Evolutionary conservation across 129 eudicot species (phyloP).

Genomic region (Cynara cardunculus): DNA sequence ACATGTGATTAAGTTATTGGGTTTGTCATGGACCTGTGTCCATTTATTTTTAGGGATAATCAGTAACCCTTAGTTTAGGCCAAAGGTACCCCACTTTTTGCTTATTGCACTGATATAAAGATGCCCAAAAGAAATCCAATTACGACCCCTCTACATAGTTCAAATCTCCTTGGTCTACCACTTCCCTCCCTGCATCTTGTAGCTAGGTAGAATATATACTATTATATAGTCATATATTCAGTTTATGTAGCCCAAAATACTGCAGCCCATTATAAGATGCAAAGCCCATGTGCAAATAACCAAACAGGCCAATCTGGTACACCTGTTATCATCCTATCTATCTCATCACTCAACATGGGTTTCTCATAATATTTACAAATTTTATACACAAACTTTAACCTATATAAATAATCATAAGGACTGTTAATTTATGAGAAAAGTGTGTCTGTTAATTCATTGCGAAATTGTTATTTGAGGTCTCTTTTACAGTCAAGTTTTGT

Average conservation of each 20-base stretch:
- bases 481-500: too few relatives aligned
- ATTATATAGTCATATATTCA: neutral
- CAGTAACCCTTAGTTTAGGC: neutral
- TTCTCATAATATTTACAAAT: neutral
- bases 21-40: neutral
- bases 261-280: neutral
- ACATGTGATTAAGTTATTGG: neutral
- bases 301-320: neutral
- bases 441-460: neutral
- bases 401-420: neutral
- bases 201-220: neutral
- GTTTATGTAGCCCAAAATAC: neutral
- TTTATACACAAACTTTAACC: neutral
- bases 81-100: neutral
- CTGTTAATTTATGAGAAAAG: neutral
- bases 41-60: neutral
- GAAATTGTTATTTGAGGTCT: neutral
- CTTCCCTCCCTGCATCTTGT: neutral
- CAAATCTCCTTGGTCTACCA: neutral
- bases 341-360: neutral
- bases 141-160: neutral
- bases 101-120: neutral
- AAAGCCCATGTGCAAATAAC: neutral
- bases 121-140: neutral
- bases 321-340: neutral